A percentile compares a stretch with the other conserved stretches of the same genome.
Evolutionary conservation across 1,284 basidiomycete species (phyloP).

Genomic region (Filobasidium uniguttulatum): DNA sequence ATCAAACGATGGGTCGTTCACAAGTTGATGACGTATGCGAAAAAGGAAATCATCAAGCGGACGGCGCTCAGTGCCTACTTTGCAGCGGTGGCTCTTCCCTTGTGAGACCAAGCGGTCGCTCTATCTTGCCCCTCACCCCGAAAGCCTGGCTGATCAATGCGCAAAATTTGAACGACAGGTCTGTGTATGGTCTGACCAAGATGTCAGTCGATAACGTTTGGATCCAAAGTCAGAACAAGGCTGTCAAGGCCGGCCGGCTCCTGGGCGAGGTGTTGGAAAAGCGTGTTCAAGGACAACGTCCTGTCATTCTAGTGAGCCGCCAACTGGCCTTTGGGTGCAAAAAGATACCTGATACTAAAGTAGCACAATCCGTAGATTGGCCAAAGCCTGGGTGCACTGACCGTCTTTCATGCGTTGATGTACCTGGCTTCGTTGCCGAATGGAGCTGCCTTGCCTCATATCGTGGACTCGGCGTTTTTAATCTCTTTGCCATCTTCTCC

Average conservation of each 20-base stretch:
- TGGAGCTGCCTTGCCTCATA: slow-evolving; percentile 26
- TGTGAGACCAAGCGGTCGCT: slow-evolving; percentile 21
- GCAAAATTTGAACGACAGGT: slow-evolving; percentile 19
- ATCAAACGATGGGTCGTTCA: slow-evolving; percentile 35
- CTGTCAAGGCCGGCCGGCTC: slow-evolving; percentile 42
- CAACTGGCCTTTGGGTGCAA: background rate
- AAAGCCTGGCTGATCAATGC: background rate
- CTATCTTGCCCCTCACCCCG: slow-evolving; percentile 29
- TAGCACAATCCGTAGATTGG: slow-evolving; percentile 42
- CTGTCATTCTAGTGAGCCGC: slow-evolving; percentile 38
- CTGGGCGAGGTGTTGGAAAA: slow-evolving; percentile 44
- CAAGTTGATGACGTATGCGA: slow-evolving; percentile 36
- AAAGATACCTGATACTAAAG: background rate
- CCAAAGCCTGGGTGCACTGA: slow-evolving; percentile 43
- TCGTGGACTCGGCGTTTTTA: slow-evolving; percentile 43
- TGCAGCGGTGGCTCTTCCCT: slow-evolving; percentile 42
- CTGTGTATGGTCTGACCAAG: slow-evolving; percentile 31
- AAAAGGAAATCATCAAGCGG: slow-evolving; percentile 42
- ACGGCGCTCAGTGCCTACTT: slow-evolving; percentile 43
- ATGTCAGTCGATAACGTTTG: slow-evolving; percentile 37
- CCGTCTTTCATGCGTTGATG: slow-evolving; percentile 41
- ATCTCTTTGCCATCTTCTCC: slow-evolving; percentile 42
- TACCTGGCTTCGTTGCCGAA: slow-evolving; percentile 38
- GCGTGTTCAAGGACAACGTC: slow-evolving; percentile 44
- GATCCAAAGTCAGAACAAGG: slow-evolving; percentile 39